These are phyloP conservation scores for Ustilago lituana DNA, from an alignment of 1,284 basidiomycete species.

Conservation along the genomic window DNA sequence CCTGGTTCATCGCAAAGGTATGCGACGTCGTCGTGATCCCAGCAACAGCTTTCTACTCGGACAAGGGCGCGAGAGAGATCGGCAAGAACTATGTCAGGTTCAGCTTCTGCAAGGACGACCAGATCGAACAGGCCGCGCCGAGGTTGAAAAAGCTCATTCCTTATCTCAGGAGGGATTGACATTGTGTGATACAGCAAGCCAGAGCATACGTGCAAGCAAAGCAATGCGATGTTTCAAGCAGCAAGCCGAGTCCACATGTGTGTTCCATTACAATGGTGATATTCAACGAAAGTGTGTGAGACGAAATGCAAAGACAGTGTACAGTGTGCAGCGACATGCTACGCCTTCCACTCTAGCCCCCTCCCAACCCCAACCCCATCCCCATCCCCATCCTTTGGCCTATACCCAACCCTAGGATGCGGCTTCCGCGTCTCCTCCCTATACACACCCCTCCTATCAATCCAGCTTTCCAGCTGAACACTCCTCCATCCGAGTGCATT, in stretches of 20 bases:
- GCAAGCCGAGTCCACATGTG: no score
- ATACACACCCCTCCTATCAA: slow-evolving; percentile 17
- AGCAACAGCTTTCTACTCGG: slow-evolving; percentile 62
- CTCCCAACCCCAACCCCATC: no score
- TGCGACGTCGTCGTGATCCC: slow-evolving; percentile 65
- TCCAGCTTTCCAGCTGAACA: slow-evolving; percentile 41
- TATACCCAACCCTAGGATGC: slow-evolving; percentile 17
- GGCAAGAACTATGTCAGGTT: slow-evolving; percentile 61
- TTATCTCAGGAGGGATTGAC: slow-evolving; percentile 13
- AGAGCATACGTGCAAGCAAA: no score
- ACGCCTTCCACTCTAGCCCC: slow-evolving; percentile 10
- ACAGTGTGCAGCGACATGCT: no score
- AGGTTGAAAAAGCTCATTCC: slow-evolving; percentile 49
- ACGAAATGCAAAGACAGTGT: no score
- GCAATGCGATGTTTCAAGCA: no score
- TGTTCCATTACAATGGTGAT: no score
- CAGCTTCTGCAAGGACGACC: slow-evolving; percentile 63
- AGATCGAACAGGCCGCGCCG: slow-evolving; percentile 54
- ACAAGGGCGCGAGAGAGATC: slow-evolving; percentile 34
- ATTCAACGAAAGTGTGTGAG: no score
- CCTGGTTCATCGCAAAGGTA: slow-evolving; percentile 66
- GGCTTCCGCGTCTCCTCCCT: slow-evolving; percentile 1
- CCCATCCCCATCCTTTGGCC: background rate
- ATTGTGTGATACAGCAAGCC: no score
- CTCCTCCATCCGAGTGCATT: slow-evolving; percentile 47